Base-by-base conservation (phyloP, 2,329 filamentous ascomycete genomes). In the Hortaea sp. region DNA sequence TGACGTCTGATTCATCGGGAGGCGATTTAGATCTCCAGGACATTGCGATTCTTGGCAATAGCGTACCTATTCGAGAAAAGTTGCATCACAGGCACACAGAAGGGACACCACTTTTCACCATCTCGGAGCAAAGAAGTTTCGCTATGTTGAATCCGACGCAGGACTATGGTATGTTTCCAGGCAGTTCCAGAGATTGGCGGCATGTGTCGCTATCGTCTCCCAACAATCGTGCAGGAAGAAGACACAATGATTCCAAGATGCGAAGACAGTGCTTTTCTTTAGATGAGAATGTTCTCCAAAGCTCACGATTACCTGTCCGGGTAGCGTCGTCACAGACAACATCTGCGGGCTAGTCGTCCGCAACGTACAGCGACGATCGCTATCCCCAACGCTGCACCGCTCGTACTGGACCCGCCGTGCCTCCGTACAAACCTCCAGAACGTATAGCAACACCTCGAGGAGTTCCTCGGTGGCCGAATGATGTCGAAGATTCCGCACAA, bases 101-200 rank as follows among this genome's bases (percentile, higher is more conserved):
- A 63, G 44, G 44, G 20, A 41, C 57, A 32, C 65, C 65, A 9
- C 63, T 72, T n/a, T 65, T 64, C 29, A 69, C 67, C 10, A 72
- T 72, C 48, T 54, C 65, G 35, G 69, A 72, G 54, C 66, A 66
- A 43, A 59, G 57, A 48, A 72, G 69, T 10, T 57, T 62, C 39
- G 65, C 64, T 9, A 69, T 67, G 7, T 57, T 72, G 27, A 59
- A 61, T 39, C 4, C 20, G 20, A 20, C 20, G 20, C 20, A 20
- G 20, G 20, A 20, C 20, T 20, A 20, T 20, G 20, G 20, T 20
- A 20, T 20, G 4, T 20, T 20, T 20, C 20, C 20, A 20, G 20
- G 20, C 20, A 20, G 20, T 2, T 2, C 20, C 20, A 20, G 20
- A 20, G 20, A 20, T 20, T 20, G 20, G 20, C 20, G 20, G 20